Evolutionary conservation across 768 basidiomycete genomes (phyloP).

Genomic region (Mycena olivaceomarginata): DNA sequence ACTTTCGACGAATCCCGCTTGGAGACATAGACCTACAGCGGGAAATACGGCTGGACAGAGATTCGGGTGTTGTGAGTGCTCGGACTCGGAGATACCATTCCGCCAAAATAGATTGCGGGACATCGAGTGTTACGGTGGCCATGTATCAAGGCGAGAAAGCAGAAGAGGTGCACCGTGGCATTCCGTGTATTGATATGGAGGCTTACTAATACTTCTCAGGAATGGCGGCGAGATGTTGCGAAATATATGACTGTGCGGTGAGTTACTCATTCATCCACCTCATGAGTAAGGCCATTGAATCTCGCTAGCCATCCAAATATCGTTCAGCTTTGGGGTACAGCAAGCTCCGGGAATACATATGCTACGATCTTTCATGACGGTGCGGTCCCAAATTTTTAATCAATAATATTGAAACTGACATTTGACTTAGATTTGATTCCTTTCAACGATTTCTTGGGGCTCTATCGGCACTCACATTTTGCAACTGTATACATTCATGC

Average conservation of each 20-base stretch:
- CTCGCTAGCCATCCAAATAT: constrained; percentile 11
- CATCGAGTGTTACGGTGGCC: constrained; percentile 1
- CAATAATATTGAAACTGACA: background rate
- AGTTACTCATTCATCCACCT: background rate
- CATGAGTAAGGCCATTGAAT: background rate
- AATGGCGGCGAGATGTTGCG: background rate
- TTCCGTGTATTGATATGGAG: background rate
- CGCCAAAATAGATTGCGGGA: background rate
- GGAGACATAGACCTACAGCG: constrained; percentile 18
- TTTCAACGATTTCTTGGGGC: background rate
- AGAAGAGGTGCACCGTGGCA: background rate
- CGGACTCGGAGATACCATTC: background rate
- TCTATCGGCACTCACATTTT: background rate
- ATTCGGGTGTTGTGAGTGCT: background rate
- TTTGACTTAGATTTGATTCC: constrained; percentile 19
- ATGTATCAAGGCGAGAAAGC: constrained; percentile 15
- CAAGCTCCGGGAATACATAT: background rate
- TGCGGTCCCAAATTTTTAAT: background rate
- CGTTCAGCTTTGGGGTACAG: background rate
- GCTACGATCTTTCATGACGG: constrained; percentile 21
- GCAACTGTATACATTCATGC: constrained; percentile 1
- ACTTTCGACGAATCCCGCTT: constrained; percentile 4
- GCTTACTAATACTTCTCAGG: background rate
- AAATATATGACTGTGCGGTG: background rate
- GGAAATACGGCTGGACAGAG: background rate